Evolutionary conservation across 108 stramenopile genomes (phyloP).

Genomic region (Cyclotella baltica): DNA sequence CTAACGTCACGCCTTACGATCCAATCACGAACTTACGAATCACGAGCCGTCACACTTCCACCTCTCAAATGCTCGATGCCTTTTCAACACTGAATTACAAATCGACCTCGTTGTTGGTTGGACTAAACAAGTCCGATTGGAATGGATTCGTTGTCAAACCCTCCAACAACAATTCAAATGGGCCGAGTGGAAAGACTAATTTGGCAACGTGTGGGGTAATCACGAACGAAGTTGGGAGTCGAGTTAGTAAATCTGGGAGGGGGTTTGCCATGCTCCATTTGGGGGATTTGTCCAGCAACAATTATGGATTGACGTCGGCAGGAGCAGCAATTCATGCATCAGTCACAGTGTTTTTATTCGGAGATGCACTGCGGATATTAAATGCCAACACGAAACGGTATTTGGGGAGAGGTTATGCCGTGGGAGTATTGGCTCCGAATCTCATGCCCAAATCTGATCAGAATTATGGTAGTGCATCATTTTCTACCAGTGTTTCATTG

Average conservation of each 20-base stretch:
- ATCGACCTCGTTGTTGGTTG: conserved; percentile 37
- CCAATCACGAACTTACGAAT: conserved; percentile 47
- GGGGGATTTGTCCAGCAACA: conserved; percentile 31
- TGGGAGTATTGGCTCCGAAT: conserved; percentile 63
- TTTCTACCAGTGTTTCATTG: conserved; percentile 56
- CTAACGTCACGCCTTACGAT: conserved; percentile 8
- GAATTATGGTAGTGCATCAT: conserved; percentile 9
- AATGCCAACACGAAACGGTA: conserved; percentile 29
- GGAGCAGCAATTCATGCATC: conserved; percentile 54
- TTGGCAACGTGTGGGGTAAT: conserved; percentile 46
- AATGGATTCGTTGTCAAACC: conserved; percentile 5
- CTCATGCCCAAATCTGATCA: conserved; percentile 55
- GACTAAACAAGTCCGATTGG: conserved; percentile 35
- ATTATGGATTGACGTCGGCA: conserved; percentile 52
- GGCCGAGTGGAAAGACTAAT: conserved; percentile 28
- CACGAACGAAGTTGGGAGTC: conserved; percentile 20
- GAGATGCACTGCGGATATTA: conserved; percentile 56
- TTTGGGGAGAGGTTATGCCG: conserved; percentile 62
- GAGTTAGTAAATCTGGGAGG: conserved; percentile 58
- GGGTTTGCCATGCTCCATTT: conserved; percentile 74
- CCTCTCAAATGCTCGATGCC: conserved; percentile 37
- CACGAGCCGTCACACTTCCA: conserved; percentile 47
- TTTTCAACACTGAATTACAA: conserved; percentile 27
- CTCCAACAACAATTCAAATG: background rate
- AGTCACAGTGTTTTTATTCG: conserved; percentile 80